Evolutionary conservation across 139 green algal species (phyloP).

Genomic region (Desmodesmus armatus): DNA sequence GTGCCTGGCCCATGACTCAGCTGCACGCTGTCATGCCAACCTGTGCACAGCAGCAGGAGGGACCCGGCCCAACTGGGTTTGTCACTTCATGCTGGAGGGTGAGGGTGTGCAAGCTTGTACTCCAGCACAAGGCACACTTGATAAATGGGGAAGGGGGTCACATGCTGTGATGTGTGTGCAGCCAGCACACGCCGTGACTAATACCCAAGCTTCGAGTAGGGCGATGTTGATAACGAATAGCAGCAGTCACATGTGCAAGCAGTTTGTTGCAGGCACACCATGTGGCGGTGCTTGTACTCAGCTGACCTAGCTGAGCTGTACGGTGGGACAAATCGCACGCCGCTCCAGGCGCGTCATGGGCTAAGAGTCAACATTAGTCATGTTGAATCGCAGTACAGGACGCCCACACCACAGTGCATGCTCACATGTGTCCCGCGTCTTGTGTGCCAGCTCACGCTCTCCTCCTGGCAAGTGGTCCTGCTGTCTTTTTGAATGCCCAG

Average conservation of each 20-base stretch:
- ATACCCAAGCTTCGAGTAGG: too few relatives aligned
- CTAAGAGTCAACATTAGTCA: too few relatives aligned
- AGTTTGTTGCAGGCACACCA: not conserved
- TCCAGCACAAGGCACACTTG: not conserved
- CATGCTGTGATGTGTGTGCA: too few relatives aligned
- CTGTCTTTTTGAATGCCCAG: not conserved
- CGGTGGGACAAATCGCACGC: too few relatives aligned
- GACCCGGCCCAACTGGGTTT: not conserved
- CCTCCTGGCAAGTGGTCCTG: conserved; percentile 14
- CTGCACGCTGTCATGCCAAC: conserved; percentile 46
- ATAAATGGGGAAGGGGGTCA: too few relatives aligned
- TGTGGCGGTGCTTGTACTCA: not conserved
- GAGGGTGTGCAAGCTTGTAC: not conserved
- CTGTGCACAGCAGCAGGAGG: not conserved
- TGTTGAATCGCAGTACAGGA: not conserved
- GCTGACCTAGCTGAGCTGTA: not conserved
- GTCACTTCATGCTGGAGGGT: not conserved
- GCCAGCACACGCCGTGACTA: too few relatives aligned
- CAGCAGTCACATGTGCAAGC: too few relatives aligned
- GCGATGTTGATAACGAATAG: too few relatives aligned
- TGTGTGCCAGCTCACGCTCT: conserved; percentile 15
- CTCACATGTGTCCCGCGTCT: conserved; percentile 40
- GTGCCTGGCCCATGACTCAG: conserved; percentile 2
- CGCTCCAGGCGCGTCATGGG: too few relatives aligned
- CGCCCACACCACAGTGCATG: not conserved